These are phyloP conservation scores for Wickerhamiella spandovensis DNA, from an alignment of 805 yeast genomes.

Conservation along the genomic window DNA sequence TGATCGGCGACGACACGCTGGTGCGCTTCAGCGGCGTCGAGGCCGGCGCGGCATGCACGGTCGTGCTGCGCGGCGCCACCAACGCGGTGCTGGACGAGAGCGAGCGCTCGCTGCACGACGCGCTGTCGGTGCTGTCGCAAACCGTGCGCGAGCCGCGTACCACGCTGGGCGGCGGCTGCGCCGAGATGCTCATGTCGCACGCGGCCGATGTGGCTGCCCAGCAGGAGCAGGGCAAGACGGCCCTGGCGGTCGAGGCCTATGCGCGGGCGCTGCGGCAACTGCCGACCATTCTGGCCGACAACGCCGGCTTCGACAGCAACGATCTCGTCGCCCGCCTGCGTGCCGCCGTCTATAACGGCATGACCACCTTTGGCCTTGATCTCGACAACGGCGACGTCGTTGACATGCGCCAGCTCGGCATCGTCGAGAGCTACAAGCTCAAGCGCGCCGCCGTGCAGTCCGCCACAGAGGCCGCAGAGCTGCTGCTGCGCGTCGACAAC, in stretches of 20 bases:
- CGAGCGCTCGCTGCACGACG: constrained; percentile 93
- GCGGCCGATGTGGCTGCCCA: constrained; percentile 91
- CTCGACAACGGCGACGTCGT: constrained; percentile 72
- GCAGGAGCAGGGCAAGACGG: constrained; percentile 82
- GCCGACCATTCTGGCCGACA: constrained; percentile 91
- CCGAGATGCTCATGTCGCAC: constrained; percentile 92
- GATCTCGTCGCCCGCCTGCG: constrained; percentile 84
- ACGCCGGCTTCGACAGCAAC: constrained; percentile 91
- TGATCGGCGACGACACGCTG: constrained; percentile 86
- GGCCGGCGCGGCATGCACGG: constrained; percentile 91
- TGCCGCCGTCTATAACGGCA: constrained; percentile 82
- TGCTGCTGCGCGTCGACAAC: constrained; percentile 87
- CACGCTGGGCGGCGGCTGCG: constrained; percentile 88
- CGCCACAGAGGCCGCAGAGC: constrained; percentile 98
- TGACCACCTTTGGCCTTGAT: constrained; percentile 84
- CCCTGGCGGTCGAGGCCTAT: constrained; percentile 88
- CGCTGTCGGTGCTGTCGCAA: constrained; percentile 86
- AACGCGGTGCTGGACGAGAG: constrained; percentile 94
- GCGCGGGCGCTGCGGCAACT: constrained; percentile 88
- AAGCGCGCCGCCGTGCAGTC: constrained; percentile 88
- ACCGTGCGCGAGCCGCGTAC: constrained; percentile 88
- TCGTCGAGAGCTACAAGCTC: constrained; percentile 84
- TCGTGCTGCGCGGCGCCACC: constrained; percentile 93
- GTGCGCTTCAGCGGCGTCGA: constrained; percentile 90
- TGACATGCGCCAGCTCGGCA: constrained; percentile 88